phyloP scores from a whole-genome alignment of 345 rosid genomes.

The Raphanus raphanistrum region DNA sequence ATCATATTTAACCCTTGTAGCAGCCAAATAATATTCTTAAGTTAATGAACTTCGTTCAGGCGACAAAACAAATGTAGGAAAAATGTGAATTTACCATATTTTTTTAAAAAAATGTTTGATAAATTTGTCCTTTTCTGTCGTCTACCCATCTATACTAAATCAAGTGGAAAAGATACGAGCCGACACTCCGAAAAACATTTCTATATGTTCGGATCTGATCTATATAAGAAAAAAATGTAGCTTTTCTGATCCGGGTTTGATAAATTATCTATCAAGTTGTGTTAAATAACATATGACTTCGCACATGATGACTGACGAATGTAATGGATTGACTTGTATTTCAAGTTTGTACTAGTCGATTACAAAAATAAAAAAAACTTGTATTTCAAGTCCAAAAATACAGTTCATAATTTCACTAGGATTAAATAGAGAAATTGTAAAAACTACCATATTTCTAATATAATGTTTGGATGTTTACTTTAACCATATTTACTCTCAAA shows the following conservation, averaged over 20 bases:
- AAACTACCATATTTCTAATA: too few relatives aligned
- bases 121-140: too few relatives aligned
- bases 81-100: background rate
- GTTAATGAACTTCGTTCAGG: background rate
- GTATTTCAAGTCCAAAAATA: background rate
- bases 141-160: too few relatives aligned
- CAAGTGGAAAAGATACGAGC: too few relatives aligned
- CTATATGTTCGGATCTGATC: too few relatives aligned
- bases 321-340: background rate
- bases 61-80: background rate
- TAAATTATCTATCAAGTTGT: background rate
- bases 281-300: background rate
- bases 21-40: background rate
- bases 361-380: too few relatives aligned
- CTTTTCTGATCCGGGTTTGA: too few relatives aligned
- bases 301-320: background rate
- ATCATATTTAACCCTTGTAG: background rate
- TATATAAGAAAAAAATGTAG: too few relatives aligned
- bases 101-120: background rate
- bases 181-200: too few relatives aligned
- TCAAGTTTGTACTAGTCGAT: background rate
- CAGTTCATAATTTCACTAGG: background rate
- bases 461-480: too few relatives aligned
- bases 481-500: too few relatives aligned
- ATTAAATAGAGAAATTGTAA: too few relatives aligned